Conservation (phyloP, 2,329 filamentous ascomycete genomes). For the Decorospora gaudefroyi region DNA sequence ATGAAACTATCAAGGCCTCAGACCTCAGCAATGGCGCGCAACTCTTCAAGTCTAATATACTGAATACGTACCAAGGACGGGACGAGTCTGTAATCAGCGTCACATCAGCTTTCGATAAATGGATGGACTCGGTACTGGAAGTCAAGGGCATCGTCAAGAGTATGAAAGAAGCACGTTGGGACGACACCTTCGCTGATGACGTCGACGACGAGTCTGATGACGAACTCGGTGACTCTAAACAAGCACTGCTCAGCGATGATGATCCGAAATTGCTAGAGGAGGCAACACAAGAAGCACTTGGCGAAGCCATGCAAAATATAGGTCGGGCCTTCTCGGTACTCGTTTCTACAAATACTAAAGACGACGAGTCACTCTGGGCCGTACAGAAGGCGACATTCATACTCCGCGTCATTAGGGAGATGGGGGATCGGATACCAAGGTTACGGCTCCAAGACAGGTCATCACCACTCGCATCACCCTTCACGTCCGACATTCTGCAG, state of each 20-base stretch:
- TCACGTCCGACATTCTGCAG: constrained; percentile 60
- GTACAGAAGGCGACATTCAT: constrained; percentile 63
- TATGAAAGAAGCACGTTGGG: constrained; percentile 72
- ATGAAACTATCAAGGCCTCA: constrained; percentile 63
- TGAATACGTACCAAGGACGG: constrained; percentile 72
- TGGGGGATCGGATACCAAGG: constrained; percentile 61
- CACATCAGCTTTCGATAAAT: constrained; percentile 68
- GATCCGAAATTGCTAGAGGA: constrained; percentile 69
- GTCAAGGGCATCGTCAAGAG: constrained; percentile 66
- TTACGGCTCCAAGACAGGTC: constrained; percentile 41
- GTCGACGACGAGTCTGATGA: constrained; percentile 72
- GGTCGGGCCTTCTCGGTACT: constrained; percentile 59
- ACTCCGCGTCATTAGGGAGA: constrained; percentile 72
- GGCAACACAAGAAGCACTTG: constrained; percentile 61
- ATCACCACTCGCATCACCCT: constrained; percentile 32
- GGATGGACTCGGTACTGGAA: constrained; percentile 73
- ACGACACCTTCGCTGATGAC: constrained; percentile 74
- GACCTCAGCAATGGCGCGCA: constrained; percentile 69
- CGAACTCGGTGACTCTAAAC: constrained; percentile 69
- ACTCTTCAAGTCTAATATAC: constrained; percentile 69
- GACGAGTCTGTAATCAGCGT: constrained; percentile 68
- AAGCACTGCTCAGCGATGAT: constrained; percentile 70
- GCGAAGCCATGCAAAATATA: constrained; percentile 62
- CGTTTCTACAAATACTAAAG: constrained; percentile 52
- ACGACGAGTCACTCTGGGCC: constrained; percentile 32